These are phyloP conservation scores for Penium margaritaceum DNA, from an alignment of 139 green algal species.

Conservation along the genomic window DNA sequence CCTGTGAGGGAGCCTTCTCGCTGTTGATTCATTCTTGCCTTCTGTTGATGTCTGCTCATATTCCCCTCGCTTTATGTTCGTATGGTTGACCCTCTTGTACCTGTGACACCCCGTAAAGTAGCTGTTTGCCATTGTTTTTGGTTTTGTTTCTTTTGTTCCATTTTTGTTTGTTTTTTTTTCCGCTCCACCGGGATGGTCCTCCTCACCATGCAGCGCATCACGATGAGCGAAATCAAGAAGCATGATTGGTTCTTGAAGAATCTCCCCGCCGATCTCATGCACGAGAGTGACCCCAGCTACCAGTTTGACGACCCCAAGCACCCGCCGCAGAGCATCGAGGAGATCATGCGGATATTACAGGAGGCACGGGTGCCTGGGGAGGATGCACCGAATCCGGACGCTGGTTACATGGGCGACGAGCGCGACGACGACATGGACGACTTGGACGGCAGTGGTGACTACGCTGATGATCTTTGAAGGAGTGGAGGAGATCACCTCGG, in stretches of 20 bases:
- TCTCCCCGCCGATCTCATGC: conserved; percentile 69
- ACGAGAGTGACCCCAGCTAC: conserved; percentile 30
- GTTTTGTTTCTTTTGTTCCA: neutral
- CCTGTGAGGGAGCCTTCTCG: too few species aligned
- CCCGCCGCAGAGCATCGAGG: conserved; percentile 35
- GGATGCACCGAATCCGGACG: neutral
- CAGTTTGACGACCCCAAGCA: conserved; percentile 36
- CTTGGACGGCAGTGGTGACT: conserved; percentile 35
- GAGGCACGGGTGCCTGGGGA: conserved; percentile 26
- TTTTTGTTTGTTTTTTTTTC: neutral
- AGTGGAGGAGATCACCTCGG: too few species aligned
- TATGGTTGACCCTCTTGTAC: too few species aligned
- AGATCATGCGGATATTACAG: conserved; percentile 46
- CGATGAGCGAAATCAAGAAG: conserved; percentile 65
- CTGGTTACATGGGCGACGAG: conserved; percentile 17
- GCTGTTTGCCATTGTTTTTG: neutral
- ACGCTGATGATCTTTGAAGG: conserved; percentile 13
- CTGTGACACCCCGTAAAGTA: neutral
- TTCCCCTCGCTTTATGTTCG: too few species aligned
- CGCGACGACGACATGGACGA: conserved; percentile 26
- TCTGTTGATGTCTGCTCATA: too few species aligned
- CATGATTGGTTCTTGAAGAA: conserved; percentile 86
- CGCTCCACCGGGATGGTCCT: too few species aligned
- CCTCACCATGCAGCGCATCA: conserved; percentile 71
- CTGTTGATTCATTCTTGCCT: too few species aligned